Evolutionary conservation across 2,329 filamentous ascomycete species (phyloP).

Genomic region (Ophiognomonia clavigignenti-juglandacearum): DNA sequence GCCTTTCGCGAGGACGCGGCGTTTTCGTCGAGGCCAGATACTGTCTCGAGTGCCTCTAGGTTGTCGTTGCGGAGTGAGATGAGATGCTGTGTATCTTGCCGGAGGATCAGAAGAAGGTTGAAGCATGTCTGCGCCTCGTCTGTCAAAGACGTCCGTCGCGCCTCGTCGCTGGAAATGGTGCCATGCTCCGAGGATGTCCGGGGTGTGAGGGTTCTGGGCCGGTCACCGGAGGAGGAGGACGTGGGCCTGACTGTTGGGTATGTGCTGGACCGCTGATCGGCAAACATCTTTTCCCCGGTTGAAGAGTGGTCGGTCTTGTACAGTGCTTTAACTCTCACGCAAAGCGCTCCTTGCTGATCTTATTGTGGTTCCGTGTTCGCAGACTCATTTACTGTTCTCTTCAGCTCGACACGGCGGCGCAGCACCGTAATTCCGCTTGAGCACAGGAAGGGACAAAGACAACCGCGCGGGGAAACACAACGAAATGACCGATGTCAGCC

Average conservation of each 20-base stretch:
- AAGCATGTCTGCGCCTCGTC: constrained; percentile 15
- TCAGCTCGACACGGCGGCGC: too few relatives aligned
- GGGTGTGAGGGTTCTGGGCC: neutral
- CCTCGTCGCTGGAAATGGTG: constrained; percentile 1
- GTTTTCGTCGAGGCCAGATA: neutral
- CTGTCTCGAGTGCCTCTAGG: constrained; percentile 1
- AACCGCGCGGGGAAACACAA: too few relatives aligned
- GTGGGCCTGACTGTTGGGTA: neutral
- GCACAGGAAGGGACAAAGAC: too few relatives aligned
- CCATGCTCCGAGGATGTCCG: constrained; percentile 9
- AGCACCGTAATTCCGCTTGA: too few relatives aligned
- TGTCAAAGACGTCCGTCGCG: constrained; percentile 1
- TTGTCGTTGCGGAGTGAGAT: constrained; percentile 14
- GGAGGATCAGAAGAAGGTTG: constrained; percentile 14
- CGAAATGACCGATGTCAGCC: too few relatives aligned
- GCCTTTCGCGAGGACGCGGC: neutral
- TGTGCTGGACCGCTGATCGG: neutral
- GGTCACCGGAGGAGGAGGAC: constrained; percentile 1
- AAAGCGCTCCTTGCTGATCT: neutral
- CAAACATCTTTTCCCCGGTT: neutral
- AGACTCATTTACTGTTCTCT: too few relatives aligned
- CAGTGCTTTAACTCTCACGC: neutral
- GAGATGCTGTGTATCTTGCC: constrained; percentile 14
- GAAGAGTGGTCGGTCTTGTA: too few relatives aligned
- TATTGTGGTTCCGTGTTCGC: neutral